A percentile compares a stretch with the other conserved stretches of the same genome.
phyloP scores from a whole-genome alignment of 108 stramenopile species.

The Nitzschia inconspicua region DNA sequence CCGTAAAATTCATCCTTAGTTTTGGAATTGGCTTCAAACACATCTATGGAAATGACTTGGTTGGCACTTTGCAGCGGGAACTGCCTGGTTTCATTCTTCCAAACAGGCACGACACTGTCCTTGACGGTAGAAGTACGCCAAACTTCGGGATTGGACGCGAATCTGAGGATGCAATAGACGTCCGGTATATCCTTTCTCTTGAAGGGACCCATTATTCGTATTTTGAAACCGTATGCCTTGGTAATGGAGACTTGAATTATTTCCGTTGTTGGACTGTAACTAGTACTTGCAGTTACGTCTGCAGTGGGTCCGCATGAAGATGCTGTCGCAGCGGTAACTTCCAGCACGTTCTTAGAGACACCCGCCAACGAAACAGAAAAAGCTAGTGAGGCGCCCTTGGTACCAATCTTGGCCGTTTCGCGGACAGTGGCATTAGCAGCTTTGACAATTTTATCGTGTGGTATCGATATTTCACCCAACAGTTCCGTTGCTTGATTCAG shows the following conservation, averaged over 20 bases:
- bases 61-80: neutral
- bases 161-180: neutral
- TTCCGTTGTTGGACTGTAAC: neutral
- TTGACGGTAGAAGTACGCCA: conserved; percentile 1
- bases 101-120: neutral
- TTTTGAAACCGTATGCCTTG: neutral
- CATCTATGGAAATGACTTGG: conserved; percentile 2
- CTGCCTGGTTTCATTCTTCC: neutral
- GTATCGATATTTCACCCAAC: neutral
- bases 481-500: neutral
- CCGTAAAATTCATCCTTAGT: conserved; percentile 3
- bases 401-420: neutral
- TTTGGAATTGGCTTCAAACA: neutral
- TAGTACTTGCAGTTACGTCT: neutral
- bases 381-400: neutral
- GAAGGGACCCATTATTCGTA: neutral
- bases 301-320: neutral
- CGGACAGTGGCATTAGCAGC: neutral
- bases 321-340: too few species aligned
- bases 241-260: neutral
- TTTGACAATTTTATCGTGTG: neutral
- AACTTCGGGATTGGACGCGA: neutral
- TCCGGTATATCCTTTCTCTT: neutral
- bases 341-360: neutral
- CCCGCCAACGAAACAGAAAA: neutral